Evolutionary conservation across 73 alveolate species (phyloP), one percentile per base, ranked within the genome.

Genomic region (Durusdinium trenchii): DNA sequence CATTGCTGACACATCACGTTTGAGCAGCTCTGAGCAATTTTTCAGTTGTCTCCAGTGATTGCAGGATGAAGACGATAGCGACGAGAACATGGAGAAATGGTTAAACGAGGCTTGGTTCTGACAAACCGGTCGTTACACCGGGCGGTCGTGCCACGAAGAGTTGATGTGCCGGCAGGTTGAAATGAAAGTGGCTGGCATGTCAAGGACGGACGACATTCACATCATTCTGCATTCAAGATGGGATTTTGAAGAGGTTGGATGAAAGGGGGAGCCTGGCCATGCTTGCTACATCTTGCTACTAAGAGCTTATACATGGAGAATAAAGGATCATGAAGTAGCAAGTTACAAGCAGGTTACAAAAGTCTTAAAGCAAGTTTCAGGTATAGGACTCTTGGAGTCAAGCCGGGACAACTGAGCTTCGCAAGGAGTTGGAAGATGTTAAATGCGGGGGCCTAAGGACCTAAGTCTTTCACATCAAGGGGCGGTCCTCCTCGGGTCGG

Each of bases 11-110:
- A n/a, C n/a, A n/a, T n/a, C n/a, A n/a, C n/a, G n/a, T n/a, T n/a
- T n/a, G n/a, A n/a, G n/a, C n/a, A n/a, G n/a, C n/a, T n/a, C n/a
- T n/a, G n/a, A n/a, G n/a, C n/a, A n/a, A 60, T 2, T 23, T 23
- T 23, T 23, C 73, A n/a, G 30, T 32, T 23, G 73, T 60, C n/a
- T 23, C 30, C n/a, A 60, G 1, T 60, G 73, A 60, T 60, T 50
- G 42, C 95, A 85, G 95, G 95, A 89, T 32, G 93, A 83, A 6
- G 96, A 89, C 45, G 86, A 61, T 30, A 47, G 71, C 20, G 67
- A 54, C 7, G 96, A 89, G 71, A 62, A 62, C 40, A 89, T 89
- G 96, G 96, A 89, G 76, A 89, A 89, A 52, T 89, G 96, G 96
- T 85, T 89, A 35, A 69, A 85, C 85, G 86, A 86, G 95, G 95